These are phyloP conservation scores for Exsudoporus floridanus DNA, from an alignment of 1,284 basidiomycete species.

Conservation along the genomic window DNA sequence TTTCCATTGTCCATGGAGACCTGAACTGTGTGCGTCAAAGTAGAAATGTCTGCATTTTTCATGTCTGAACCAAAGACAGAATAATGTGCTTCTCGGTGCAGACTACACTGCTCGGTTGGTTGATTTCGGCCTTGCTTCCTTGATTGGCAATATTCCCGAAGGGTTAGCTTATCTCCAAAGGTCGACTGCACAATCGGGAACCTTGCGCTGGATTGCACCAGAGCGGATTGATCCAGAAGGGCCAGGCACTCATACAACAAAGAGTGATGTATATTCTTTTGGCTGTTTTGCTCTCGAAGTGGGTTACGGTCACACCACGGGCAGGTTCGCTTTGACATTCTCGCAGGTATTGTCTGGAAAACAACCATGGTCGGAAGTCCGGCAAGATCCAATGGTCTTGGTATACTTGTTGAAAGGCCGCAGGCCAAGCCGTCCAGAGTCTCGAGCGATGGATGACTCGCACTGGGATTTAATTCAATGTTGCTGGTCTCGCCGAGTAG, in stretches of 20 bases:
- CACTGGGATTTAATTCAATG: neutral
- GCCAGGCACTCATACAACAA: neutral
- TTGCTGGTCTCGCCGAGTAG: neutral
- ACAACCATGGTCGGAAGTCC: neutral
- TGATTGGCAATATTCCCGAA: neutral
- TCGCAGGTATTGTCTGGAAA: neutral
- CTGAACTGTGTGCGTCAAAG: neutral
- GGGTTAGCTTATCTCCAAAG: neutral
- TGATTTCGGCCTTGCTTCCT: neutral
- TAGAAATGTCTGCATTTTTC: neutral
- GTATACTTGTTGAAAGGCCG: neutral
- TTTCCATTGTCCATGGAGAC: neutral
- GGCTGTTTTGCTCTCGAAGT: neutral
- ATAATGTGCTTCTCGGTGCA: neutral
- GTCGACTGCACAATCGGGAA: neutral
- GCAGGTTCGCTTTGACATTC: neutral
- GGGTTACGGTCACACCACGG: no score
- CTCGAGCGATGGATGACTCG: neutral
- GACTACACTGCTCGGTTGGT: neutral
- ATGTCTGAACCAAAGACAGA: neutral
- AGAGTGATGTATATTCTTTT: slow-evolving; percentile 2
- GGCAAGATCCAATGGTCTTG: neutral
- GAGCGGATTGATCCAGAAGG: neutral
- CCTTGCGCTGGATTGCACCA: neutral
- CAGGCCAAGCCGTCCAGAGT: neutral